Percentiles rank a stretch among this genome's conserved stretches.
Evolutionary conservation across 768 basidiomycete genomes (phyloP).

Genomic region (Podaxis pistillaris): DNA sequence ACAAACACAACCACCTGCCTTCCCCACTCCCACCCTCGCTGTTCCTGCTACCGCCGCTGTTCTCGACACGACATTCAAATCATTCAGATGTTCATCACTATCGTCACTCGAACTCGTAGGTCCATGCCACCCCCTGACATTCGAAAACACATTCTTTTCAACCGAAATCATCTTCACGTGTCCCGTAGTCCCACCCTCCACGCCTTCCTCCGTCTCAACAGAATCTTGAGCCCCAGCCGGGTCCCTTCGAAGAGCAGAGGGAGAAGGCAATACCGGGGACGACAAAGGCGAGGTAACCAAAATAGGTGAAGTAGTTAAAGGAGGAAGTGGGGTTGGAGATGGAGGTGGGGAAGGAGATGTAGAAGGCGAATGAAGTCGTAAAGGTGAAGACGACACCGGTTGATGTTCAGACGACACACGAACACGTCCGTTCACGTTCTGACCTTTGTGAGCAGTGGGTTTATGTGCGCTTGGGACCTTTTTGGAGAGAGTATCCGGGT

Average conservation of each 20-base stretch:
- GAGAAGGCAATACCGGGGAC: not conserved
- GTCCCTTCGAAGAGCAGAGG: not conserved
- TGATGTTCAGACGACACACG: slow-evolving; percentile 9
- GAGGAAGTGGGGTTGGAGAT: not conserved
- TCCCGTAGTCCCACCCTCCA: not conserved
- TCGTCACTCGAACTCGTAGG: not conserved
- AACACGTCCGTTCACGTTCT: slow-evolving; percentile 6
- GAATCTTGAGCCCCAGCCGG: not conserved
- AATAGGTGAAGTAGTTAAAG: not conserved
- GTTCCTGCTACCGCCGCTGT: not conserved
- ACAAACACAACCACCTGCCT: not conserved
- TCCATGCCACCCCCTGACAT: not conserved
- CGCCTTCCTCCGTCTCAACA: not conserved
- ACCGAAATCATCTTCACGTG: not conserved
- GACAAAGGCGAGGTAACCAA: not conserved
- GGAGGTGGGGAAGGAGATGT: not conserved
- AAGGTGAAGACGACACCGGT: slow-evolving; percentile 3
- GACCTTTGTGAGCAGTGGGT: not conserved
- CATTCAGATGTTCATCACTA: not conserved
- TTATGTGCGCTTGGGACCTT: not conserved
- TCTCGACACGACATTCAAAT: not conserved
- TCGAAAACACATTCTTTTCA: slow-evolving; percentile 2
- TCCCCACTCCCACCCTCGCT: not conserved
- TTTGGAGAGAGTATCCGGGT: not conserved
- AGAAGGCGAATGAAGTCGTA: not conserved